Conservation (phyloP, 306 rosid species). For the Castanospermum australe region DNA sequence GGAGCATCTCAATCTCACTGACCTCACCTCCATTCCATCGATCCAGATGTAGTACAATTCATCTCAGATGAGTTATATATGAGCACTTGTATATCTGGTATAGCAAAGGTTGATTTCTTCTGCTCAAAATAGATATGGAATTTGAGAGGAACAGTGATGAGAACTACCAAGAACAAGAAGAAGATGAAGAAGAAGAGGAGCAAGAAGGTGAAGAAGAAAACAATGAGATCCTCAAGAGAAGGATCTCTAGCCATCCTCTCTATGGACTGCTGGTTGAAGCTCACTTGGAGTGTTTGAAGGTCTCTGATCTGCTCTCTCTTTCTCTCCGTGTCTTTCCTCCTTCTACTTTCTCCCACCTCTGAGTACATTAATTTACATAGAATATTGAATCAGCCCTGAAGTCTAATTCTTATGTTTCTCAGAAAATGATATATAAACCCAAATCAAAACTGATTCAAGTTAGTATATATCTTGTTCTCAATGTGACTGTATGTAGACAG, state of each 20-base stretch:
- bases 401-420: background rate
- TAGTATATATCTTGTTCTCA: background rate
- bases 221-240: constrained; percentile 64
- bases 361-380: background rate
- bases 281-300: constrained; percentile 85
- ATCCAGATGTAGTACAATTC: background rate
- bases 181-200: background rate
- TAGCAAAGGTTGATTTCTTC: constrained; percentile 23
- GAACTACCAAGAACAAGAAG: constrained; percentile 21
- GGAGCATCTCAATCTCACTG: constrained; percentile 58
- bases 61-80: constrained; percentile 8
- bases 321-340: background rate
- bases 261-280: constrained; percentile 58
- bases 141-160: constrained; percentile 28
- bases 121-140: constrained; percentile 49
- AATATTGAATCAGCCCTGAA: background rate
- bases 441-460: background rate
- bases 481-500: background rate
- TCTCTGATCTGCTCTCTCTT: constrained; percentile 18
- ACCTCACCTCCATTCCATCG: constrained; percentile 27
- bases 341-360: background rate
- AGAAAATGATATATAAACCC: background rate
- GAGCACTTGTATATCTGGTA: constrained; percentile 25
- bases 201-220: constrained; percentile 11
- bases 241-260: constrained; percentile 79